Evolutionary conservation across 2,329 filamentous ascomycete species (phyloP), one percentile per base, ranked within the genome.

Genomic region (Cryphonectria carpinicola): DNA sequence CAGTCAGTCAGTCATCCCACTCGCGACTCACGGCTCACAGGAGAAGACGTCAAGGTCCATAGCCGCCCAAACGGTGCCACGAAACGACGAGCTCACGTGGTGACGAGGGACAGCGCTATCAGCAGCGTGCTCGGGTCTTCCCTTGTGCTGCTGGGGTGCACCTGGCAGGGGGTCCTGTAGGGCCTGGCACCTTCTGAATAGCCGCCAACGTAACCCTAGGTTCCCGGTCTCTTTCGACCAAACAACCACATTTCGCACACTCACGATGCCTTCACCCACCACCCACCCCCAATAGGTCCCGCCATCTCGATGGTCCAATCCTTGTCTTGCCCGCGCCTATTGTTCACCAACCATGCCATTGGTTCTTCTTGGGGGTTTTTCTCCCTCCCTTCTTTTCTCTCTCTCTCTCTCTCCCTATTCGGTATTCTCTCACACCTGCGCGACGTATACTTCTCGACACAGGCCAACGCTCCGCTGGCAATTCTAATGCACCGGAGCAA

Each of bases 191-290:
- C 22, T n/a, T 11, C 35, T 35, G 46, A 49, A 52, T 72, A 72
- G 68, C 70, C 68, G 70, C 70, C 70, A 70, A 54, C 65, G 70
- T 66, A 70, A 72, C 70, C 70, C 63, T 56, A 61, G 39, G 54
- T 60, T 60, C 58, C 22, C 43, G 61, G 39, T 28, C 25, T 39
- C 39, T 60, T 58, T 60, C 52, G 10, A 43, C 65, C 65, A 66
- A 60, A 60, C 65, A 66, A 60, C 54, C 65, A 22, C 35, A 49
- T 22, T 17, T 56, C 11, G 8, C 61, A 32, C 22, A 17, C 28
- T 17, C 67, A 25, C 49, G 61, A 46, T 65, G 39, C 19, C 65
- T 58, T 66, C 58, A 61, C 10, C 58, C 28, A 14, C 58, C 28
- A 5, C 28, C 54, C 25, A 10, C 25, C 52, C 52, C 28, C 54